Percentiles rank a stretch among this genome's conserved stretches.
Conservation (phyloP, 257 asterid genomes). For the Scutellaria barbata region DNA sequence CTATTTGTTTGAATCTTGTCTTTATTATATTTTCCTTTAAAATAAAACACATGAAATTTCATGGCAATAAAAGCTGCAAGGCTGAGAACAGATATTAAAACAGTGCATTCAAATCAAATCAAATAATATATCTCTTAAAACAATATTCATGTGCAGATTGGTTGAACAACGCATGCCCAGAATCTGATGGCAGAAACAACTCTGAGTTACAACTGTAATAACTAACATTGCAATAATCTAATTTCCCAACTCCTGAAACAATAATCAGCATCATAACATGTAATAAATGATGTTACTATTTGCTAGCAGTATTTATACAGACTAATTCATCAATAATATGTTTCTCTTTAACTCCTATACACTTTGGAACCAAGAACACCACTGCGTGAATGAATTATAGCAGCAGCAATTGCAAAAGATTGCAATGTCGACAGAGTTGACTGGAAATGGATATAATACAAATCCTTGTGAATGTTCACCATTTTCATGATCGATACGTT, state of each 20-base stretch:
- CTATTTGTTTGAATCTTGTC: too few species aligned
- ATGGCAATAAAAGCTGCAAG: too few species aligned
- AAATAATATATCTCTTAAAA: not conserved
- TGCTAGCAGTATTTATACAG: slow-evolving; percentile 31
- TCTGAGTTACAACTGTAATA: slow-evolving; percentile 19
- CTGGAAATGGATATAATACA: slow-evolving; percentile 75
- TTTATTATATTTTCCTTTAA: too few species aligned
- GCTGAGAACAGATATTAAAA: not conserved
- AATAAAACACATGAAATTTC: too few species aligned
- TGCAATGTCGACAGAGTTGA: slow-evolving; percentile 75
- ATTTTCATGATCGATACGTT: slow-evolving; percentile 66
- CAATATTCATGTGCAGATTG: not conserved
- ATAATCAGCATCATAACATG: slow-evolving; percentile 24
- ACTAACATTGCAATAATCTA: slow-evolving; percentile 16
- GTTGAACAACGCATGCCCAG: not conserved
- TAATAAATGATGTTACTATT: slow-evolving; percentile 22
- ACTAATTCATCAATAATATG: slow-evolving; percentile 13
- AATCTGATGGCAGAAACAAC: not conserved
- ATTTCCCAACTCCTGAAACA: slow-evolving; percentile 25
- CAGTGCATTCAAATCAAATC: not conserved
- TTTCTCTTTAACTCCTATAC: slow-evolving; percentile 54
- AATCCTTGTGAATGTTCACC: slow-evolving; percentile 70
- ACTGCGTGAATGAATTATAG: slow-evolving; percentile 71
- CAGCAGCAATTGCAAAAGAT: slow-evolving; percentile 77
- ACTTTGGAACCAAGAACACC: slow-evolving; percentile 55